Conservation (phyloP, 164 flowering plant genomes). For the Cinnamomum micranthum region DNA sequence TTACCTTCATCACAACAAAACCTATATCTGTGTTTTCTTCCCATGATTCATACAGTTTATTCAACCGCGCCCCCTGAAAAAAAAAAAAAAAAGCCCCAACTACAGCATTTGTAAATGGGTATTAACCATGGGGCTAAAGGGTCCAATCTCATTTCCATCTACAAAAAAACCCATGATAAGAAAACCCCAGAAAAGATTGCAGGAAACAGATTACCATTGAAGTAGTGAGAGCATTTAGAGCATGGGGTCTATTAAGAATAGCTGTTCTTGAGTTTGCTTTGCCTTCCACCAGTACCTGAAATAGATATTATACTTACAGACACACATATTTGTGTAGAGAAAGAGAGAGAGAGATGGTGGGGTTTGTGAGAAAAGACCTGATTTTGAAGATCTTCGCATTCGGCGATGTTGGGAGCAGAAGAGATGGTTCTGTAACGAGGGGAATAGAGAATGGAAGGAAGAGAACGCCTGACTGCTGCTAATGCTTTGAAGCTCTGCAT, state of each 20-base stretch:
- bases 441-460: slow-evolving; percentile 16
- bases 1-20: slow-evolving; percentile 74
- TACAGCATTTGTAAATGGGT: background rate
- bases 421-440: slow-evolving; percentile 33
- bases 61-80: slow-evolving; percentile 60
- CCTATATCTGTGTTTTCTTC: slow-evolving; percentile 82
- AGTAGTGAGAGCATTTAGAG: slow-evolving; percentile 72
- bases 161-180: too few relatives aligned
- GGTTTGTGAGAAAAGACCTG: slow-evolving; percentile 30
- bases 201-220: slow-evolving; percentile 49
- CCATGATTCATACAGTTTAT: slow-evolving; percentile 83
- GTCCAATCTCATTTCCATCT: background rate
- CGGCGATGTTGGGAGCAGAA: slow-evolving; percentile 43
- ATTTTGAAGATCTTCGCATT: slow-evolving; percentile 35
- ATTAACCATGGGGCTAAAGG: background rate
- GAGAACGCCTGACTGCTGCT: slow-evolving; percentile 18
- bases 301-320: background rate
- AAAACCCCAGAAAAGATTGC: background rate
- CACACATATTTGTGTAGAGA: background rate
- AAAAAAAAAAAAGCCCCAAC: background rate
- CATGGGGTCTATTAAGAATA: slow-evolving; percentile 67
- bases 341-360: background rate
- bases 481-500: slow-evolving; percentile 47
- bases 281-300: slow-evolving; percentile 85
- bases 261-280: slow-evolving; percentile 72